A percentile compares a stretch with the other conserved stretches of the same genome.
These are phyloP conservation scores for Trichophyton schoenleinii DNA, from an alignment of 2,329 filamentous ascomycete genomes.

Conservation along the genomic window DNA sequence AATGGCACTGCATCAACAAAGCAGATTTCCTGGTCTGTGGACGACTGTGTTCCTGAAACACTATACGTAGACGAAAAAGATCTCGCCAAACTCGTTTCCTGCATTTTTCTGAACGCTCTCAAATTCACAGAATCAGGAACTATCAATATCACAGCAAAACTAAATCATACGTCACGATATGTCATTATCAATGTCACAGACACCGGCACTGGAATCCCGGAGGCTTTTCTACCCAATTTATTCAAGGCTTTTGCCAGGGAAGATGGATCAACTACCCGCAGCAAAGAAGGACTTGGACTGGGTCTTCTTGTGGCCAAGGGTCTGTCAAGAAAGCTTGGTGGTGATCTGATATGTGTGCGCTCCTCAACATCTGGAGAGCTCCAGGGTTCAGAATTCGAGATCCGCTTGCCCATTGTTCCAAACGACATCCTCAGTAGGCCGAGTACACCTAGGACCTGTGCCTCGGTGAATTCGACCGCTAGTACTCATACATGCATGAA, in stretches of 20 bases:
- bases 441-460: constrained; percentile 16
- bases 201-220: constrained; percentile 56
- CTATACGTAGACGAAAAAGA: constrained; percentile 49
- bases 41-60: constrained; percentile 34
- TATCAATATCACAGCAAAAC: constrained; percentile 44
- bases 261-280: constrained; percentile 54
- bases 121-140: constrained; percentile 57
- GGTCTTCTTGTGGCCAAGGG: constrained; percentile 62
- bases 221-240: constrained; percentile 51
- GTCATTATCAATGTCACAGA: constrained; percentile 52
- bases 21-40: constrained; percentile 38
- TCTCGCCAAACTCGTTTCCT: constrained; percentile 50
- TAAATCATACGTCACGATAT: constrained; percentile 41
- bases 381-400: constrained; percentile 56
- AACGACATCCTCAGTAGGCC: constrained; percentile 38
- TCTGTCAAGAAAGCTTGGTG: constrained; percentile 54
- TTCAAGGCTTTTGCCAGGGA: constrained; percentile 60
- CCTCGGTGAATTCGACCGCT: background rate
- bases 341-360: constrained; percentile 51
- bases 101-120: constrained; percentile 53
- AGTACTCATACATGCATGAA: background rate
- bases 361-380: constrained; percentile 49
- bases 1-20: constrained; percentile 33
- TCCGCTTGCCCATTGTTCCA: constrained; percentile 49
- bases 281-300: constrained; percentile 55